phyloP scores from a whole-genome alignment of 441 rosid genomes.

The Croton laevigatus region DNA sequence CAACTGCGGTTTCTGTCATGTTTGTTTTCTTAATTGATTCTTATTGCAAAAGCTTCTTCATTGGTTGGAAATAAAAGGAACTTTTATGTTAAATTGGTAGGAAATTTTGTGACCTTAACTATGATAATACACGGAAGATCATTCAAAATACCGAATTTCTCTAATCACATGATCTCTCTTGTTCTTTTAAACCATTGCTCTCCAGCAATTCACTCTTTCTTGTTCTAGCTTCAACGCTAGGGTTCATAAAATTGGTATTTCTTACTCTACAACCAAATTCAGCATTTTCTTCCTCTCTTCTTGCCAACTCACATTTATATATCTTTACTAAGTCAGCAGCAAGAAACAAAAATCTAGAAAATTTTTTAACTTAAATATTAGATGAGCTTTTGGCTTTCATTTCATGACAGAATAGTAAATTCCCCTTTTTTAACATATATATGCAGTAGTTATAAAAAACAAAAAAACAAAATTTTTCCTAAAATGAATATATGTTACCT shows the following conservation, averaged over 20 bases:
- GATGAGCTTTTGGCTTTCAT: not conserved
- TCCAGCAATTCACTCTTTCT: not conserved
- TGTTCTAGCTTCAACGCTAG: not conserved
- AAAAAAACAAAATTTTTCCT: not conserved
- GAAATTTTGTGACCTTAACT: slow-evolving; percentile 12
- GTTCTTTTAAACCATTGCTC: not conserved
- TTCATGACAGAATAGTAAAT: not conserved
- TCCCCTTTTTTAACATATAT: not conserved
- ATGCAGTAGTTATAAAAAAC: not conserved
- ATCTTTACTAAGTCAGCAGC: not conserved
- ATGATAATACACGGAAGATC: not conserved
- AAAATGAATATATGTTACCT: not conserved
- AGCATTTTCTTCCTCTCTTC: not conserved
- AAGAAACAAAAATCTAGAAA: not conserved
- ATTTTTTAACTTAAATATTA: not conserved
- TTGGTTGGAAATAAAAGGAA: slow-evolving; percentile 12
- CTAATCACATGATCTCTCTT: not conserved
- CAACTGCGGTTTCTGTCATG: not conserved
- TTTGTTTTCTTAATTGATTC: not conserved
- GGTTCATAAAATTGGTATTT: not conserved
- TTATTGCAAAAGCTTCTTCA: slow-evolving; percentile 2
- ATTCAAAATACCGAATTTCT: not conserved
- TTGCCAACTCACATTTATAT: too few species aligned
- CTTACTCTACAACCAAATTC: not conserved
- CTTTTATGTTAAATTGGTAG: not conserved